Evolutionary conservation across 2,329 filamentous ascomycete species (phyloP), one percentile per base, ranked within the genome.

Genomic region (Xylariaceae sp.): DNA sequence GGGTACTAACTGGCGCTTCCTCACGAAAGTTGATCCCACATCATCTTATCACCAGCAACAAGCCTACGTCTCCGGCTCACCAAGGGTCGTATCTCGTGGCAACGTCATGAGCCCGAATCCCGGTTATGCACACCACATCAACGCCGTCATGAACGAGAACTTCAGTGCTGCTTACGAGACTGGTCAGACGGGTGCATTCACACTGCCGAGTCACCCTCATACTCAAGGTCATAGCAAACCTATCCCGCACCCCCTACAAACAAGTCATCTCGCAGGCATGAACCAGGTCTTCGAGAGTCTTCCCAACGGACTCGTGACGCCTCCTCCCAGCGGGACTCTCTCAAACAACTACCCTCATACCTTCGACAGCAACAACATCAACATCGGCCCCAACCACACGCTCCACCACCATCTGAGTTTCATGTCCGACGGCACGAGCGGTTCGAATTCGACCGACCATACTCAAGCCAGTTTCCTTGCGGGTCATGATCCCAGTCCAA

Each of bases 1-100:
- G 1, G 80, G 80, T 13, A 84, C 83, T 1, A 80, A 78, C 44
- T 87, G 84, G 85, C 77, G 82, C 23, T 87, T 85, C 75, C 72
- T 88, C 58, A 84, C 82, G 9, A 79, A 84, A 57, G 77, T 85
- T 59, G 82, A 85, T 65, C 82, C 83, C 35, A 79, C 80, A 61
- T 83, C 81, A n/a, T 77, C 80, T 51, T 80, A 82, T 59, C 82
- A 85, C 67, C 81, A 84, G 72, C 77, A 80, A 67, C 72, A 74
- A 23, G 75, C 75, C 3, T 72, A 78, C 44, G 60, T 77, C 18
- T 71, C 68, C 8, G 69, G 68, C 4, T 60, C 67, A 15, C 65
- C 69, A 34, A 74, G 74, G 65, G 75, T 76, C 9, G 7, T 64
- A 8, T 70, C 70, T 17, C 70, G 76, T 9, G 78, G 82, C 57